phyloP scores from a whole-genome alignment of 495 filamentous ascomycete species.

The Talaromyces wortmannii region DNA sequence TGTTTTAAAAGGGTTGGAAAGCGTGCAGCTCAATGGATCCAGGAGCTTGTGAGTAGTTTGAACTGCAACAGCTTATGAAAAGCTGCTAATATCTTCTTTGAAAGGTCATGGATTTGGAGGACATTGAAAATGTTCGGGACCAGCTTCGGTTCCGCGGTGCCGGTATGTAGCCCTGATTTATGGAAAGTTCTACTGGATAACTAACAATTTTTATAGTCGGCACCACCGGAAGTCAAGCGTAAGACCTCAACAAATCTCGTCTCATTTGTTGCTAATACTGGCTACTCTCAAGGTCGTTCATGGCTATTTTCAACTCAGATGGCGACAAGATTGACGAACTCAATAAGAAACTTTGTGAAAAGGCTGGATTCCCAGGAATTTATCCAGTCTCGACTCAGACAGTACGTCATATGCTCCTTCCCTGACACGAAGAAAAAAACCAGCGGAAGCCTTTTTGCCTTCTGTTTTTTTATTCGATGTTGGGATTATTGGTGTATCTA shows the following conservation, averaged over 20 bases:
- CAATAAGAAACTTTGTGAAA: constrained; percentile 72
- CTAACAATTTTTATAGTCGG: constrained; percentile 22
- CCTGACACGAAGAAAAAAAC: too few species aligned
- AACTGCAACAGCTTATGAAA: too few species aligned
- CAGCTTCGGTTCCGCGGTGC: constrained; percentile 79
- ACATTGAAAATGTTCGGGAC: constrained; percentile 66
- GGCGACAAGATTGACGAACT: constrained; percentile 48
- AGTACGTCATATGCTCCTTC: too few species aligned
- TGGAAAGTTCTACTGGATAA: too few species aligned
- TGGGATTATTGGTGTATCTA: too few species aligned
- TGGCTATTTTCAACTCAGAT: constrained; percentile 72
- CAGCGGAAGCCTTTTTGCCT: too few species aligned
- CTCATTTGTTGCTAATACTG: background rate
- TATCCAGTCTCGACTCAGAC: constrained; percentile 76
- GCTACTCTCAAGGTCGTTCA: background rate
- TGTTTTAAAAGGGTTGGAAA: constrained; percentile 20
- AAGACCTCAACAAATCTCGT: constrained; percentile 15
- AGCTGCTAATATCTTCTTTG: too few species aligned
- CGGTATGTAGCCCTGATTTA: constrained; percentile 9
- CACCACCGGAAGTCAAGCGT: constrained; percentile 68
- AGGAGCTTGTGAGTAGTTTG: constrained; percentile 59
- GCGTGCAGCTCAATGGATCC: constrained; percentile 74
- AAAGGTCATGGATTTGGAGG: constrained; percentile 59
- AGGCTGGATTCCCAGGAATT: constrained; percentile 70
- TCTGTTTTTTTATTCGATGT: too few species aligned